Evolutionary conservation across 495 filamentous ascomycete genomes (phyloP).

Genomic region (Neurospora sp.): DNA sequence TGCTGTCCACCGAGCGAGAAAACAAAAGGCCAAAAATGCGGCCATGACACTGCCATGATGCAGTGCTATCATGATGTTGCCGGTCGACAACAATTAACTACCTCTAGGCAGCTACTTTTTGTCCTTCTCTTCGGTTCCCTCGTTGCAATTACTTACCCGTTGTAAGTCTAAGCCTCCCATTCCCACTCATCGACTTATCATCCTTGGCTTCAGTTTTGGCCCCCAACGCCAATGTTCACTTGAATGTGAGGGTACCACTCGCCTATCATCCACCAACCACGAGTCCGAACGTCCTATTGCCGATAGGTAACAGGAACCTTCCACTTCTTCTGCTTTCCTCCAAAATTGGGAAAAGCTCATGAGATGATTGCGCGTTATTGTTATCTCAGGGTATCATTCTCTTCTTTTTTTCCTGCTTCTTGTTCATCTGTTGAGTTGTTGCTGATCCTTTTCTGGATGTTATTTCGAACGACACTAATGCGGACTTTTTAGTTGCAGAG

Average conservation of each 20-base stretch:
- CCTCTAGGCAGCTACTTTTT: background rate
- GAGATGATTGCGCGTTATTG: background rate
- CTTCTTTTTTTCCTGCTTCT: background rate
- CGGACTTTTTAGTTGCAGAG: background rate
- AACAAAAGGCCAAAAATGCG: background rate
- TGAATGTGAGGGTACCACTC: background rate
- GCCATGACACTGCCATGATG: background rate
- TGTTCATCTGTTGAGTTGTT: background rate
- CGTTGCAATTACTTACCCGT: background rate
- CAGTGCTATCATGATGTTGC: background rate
- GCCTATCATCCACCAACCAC: background rate
- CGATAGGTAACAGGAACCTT: background rate
- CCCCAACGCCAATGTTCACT: background rate
- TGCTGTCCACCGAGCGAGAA: background rate
- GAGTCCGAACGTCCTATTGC: background rate
- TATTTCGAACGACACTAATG: background rate
- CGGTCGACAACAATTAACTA: background rate
- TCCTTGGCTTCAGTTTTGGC: background rate
- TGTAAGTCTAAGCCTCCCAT: background rate
- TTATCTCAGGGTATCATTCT: background rate
- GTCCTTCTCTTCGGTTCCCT: background rate
- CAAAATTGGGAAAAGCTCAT: background rate
- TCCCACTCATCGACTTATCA: background rate
- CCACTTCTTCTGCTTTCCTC: background rate
- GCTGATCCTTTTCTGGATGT: background rate